These are phyloP conservation scores for Rhododendron ferrugineum DNA, from an alignment of 148 eudicot species.

Conservation along the genomic window DNA sequence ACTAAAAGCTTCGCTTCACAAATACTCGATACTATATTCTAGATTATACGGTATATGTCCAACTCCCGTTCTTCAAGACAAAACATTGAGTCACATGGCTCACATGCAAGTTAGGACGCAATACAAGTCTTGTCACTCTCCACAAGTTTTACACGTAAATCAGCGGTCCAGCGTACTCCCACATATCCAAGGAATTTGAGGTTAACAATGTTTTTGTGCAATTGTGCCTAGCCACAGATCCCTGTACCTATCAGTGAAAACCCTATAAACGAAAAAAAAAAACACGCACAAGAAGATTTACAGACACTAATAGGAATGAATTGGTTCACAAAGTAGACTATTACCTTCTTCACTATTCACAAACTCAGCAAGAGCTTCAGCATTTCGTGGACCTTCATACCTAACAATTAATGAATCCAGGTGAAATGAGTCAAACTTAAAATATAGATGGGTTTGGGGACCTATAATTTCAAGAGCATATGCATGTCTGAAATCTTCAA, in stretches of 20 bases:
- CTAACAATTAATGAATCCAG: constrained; percentile 25
- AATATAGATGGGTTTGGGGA: background rate
- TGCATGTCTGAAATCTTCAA: background rate
- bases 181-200: background rate
- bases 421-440: background rate
- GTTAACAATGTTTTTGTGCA: background rate
- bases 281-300: background rate
- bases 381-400: constrained; percentile 89
- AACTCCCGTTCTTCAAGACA: background rate
- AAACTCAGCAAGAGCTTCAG: constrained; percentile 84
- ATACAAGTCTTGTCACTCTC: background rate
- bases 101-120: background rate
- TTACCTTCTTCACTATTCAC: constrained; percentile 86
- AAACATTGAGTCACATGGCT: background rate
- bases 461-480: background rate
- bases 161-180: background rate
- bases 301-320: background rate
- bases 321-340: background rate
- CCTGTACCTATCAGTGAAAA: background rate
- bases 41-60: background rate
- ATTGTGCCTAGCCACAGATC: background rate
- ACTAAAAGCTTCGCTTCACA: background rate
- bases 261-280: background rate
- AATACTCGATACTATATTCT: background rate
- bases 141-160: background rate